Evolutionary conservation across 192 early-diverging fungal species (phyloP).

Genomic region (Linnemannia hyalina): DNA sequence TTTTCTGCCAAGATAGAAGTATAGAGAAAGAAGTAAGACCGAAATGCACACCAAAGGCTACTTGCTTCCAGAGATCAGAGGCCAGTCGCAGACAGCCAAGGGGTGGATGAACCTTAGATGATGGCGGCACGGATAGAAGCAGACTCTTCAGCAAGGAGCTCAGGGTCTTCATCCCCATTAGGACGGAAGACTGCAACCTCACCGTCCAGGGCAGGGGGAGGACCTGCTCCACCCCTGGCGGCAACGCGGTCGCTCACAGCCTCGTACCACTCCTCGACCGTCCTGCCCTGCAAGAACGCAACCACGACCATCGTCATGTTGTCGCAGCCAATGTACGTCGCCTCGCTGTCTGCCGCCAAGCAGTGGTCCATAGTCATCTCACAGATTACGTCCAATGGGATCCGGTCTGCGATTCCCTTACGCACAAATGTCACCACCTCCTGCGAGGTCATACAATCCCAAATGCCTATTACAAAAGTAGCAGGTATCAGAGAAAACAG

Average conservation of each 20-base stretch:
- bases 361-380: conserved; percentile 95
- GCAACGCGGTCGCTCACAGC: conserved; percentile 53
- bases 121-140: not conserved
- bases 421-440: conserved; percentile 91
- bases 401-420: conserved; percentile 70
- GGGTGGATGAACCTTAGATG: not conserved
- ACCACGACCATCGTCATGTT: conserved; percentile 99
- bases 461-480: conserved; percentile 81
- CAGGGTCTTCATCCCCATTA: conserved; percentile 52
- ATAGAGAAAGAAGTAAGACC: too few species aligned
- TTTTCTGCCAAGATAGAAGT: not conserved
- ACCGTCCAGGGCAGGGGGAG: not conserved
- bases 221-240: conserved; percentile 28
- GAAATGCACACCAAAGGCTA: too few species aligned
- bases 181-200: conserved; percentile 2
- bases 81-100: too few species aligned
- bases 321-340: conserved; percentile 96
- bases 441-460: conserved; percentile 97
- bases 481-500: not conserved
- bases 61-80: too few species aligned
- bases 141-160: conserved; percentile 15
- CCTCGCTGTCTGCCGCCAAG: conserved; percentile 88
- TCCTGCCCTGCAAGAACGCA: conserved; percentile 84
- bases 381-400: conserved; percentile 76
- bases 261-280: conserved; percentile 83